A percentile compares a stretch with the other conserved stretches of the same genome.
These are phyloP conservation scores for Oryza brachyantha DNA, from an alignment of 176 grass and related monocot species.

Conservation along the genomic window DNA sequence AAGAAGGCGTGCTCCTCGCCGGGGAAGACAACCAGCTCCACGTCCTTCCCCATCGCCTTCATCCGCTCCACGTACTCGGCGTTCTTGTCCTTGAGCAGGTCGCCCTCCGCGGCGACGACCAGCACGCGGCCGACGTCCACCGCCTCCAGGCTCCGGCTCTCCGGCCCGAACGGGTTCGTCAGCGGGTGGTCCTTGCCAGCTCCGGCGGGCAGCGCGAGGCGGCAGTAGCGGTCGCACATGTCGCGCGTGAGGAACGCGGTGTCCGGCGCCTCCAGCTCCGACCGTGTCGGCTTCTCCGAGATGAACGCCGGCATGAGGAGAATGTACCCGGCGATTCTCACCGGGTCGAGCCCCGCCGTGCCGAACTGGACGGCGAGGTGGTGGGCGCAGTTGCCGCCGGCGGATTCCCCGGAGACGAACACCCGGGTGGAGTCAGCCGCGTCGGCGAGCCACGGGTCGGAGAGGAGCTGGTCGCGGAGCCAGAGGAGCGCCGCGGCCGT, in stretches of 20 bases:
- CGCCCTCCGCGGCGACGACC: slow-evolving; percentile 39
- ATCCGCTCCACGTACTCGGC: slow-evolving; percentile 41
- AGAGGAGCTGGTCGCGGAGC: slow-evolving; percentile 28
- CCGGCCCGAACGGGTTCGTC: slow-evolving; percentile 27
- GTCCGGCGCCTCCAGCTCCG: slow-evolving; percentile 33
- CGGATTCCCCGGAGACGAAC: slow-evolving; percentile 36
- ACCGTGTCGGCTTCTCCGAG: slow-evolving; percentile 20
- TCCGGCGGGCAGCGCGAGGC: slow-evolving; percentile 37
- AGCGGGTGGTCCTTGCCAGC: slow-evolving; percentile 32
- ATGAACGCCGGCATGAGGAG: slow-evolving; percentile 47
- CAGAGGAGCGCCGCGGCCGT: slow-evolving; percentile 40
- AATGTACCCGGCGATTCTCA: slow-evolving; percentile 42
- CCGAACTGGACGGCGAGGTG: slow-evolving; percentile 45
- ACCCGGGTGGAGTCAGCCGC: neutral
- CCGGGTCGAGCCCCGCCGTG: slow-evolving; percentile 19
- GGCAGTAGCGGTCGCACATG: neutral
- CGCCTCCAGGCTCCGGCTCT: slow-evolving; percentile 25
- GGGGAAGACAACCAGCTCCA: slow-evolving; percentile 33
- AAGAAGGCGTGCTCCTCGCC: slow-evolving; percentile 58
- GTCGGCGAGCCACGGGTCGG: slow-evolving; percentile 39
- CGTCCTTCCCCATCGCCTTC: slow-evolving; percentile 34
- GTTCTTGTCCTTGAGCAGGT: slow-evolving; percentile 39
- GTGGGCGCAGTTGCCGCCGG: slow-evolving; percentile 48
- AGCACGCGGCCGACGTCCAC: slow-evolving; percentile 34
- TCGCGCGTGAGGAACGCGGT: slow-evolving; percentile 37